Percentiles rank a stretch among this genome's conserved stretches.
These are phyloP conservation scores for Fraxinus nigra DNA, from an alignment of 305 asterid species.

Conservation along the genomic window DNA sequence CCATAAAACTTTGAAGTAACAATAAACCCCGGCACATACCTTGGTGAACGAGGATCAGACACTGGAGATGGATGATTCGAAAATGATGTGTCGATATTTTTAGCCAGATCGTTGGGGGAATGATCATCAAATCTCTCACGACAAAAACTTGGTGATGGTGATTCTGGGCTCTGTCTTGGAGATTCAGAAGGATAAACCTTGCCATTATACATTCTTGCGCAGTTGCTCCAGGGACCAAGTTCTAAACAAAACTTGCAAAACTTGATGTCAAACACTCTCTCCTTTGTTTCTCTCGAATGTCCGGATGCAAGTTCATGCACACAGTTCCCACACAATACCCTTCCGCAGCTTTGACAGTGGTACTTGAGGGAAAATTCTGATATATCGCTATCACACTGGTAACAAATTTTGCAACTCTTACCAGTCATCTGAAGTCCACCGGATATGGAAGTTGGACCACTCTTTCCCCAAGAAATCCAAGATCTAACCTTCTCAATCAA, in stretches of 20 bases:
- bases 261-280: conserved; percentile 28
- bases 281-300: conserved; percentile 24
- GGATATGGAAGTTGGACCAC: conserved; percentile 30
- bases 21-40: conserved; percentile 34
- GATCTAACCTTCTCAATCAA: conserved; percentile 65
- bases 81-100: conserved; percentile 43
- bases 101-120: conserved; percentile 46
- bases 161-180: conserved; percentile 73
- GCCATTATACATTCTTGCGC: conserved; percentile 49
- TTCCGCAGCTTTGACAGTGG: conserved; percentile 64
- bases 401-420: conserved; percentile 35
- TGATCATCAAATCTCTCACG: conserved; percentile 54
- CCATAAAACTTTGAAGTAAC: background rate
- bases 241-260: conserved; percentile 60
- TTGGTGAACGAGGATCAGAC: conserved; percentile 48
- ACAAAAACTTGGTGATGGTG: conserved; percentile 70
- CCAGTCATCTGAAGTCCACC: conserved; percentile 45
- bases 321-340: conserved; percentile 58
- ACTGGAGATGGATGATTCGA: conserved; percentile 46
- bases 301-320: conserved; percentile 34
- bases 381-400: conserved; percentile 44
- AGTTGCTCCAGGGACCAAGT: conserved; percentile 31
- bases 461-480: conserved; percentile 57
- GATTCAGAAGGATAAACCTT: conserved; percentile 80
- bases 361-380: conserved; percentile 40